phyloP scores from a whole-genome alignment of 805 yeast genomes.

The Yamadazyma kitorensis region DNA sequence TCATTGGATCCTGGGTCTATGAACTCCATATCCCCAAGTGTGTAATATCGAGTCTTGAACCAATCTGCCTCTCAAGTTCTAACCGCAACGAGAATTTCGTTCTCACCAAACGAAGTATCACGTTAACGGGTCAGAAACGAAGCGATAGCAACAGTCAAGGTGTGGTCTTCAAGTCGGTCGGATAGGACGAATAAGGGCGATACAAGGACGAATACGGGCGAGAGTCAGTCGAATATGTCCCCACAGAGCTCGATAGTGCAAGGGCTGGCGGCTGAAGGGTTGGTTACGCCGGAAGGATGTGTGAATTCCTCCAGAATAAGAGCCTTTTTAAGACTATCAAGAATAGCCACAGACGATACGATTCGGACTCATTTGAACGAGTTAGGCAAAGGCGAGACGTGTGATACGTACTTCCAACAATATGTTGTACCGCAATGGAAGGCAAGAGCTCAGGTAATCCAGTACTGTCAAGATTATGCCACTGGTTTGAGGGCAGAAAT shows the following conservation, averaged over 20 bases:
- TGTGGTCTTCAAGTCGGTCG: too few relatives aligned
- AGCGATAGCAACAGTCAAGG: too few relatives aligned
- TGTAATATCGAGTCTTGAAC: too few relatives aligned
- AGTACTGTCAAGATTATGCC: conserved; percentile 30
- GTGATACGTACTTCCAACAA: conserved; percentile 26
- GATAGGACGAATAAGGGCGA: too few relatives aligned
- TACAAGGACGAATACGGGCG: too few relatives aligned
- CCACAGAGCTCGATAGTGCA: too few relatives aligned
- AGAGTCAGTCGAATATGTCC: too few relatives aligned
- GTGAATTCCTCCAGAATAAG: conserved; percentile 30
- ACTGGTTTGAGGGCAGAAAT: conserved; percentile 18
- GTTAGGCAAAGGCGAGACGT: conserved; percentile 17
- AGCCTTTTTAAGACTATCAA: conserved; percentile 36
- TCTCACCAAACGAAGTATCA: too few relatives aligned
- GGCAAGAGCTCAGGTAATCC: conserved; percentile 26
- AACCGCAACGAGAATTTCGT: too few relatives aligned
- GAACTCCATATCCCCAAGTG: conserved; percentile 1
- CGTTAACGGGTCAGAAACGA: too few relatives aligned
- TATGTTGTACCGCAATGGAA: conserved; percentile 37
- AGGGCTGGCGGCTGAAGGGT: too few relatives aligned
- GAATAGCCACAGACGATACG: conserved; percentile 40
- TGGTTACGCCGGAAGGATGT: conserved; percentile 34
- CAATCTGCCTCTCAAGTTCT: too few relatives aligned
- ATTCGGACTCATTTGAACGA: conserved; percentile 38
- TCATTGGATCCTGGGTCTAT: conserved; percentile 10